Evolutionary conservation across 306 rosid species (phyloP).

Genomic region (Parietaria judaica): DNA sequence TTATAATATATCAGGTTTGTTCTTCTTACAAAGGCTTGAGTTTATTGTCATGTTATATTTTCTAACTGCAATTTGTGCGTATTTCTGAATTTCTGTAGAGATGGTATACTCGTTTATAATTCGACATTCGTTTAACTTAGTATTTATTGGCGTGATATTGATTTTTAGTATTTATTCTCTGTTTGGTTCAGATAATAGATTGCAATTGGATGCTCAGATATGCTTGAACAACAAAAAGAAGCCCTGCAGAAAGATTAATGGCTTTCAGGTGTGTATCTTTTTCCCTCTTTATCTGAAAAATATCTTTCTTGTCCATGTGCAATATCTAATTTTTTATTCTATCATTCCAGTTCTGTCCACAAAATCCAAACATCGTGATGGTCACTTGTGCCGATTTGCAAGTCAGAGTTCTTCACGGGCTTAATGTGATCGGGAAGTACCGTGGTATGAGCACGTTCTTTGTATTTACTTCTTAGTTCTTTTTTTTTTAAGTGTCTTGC

Average conservation of each 20-base stretch:
- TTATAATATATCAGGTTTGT: constrained; percentile 68
- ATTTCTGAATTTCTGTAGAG: no score
- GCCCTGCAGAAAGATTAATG: constrained; percentile 69
- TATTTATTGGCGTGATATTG: background rate
- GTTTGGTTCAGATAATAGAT: constrained; percentile 50
- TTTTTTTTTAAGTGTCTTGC: background rate
- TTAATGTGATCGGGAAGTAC: constrained; percentile 65
- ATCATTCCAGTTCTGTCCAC: constrained; percentile 61
- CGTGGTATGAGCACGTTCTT: constrained; percentile 37
- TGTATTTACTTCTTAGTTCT: background rate
- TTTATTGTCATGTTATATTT: background rate
- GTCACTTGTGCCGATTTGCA: constrained; percentile 81
- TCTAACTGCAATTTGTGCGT: no score
- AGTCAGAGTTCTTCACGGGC: constrained; percentile 78
- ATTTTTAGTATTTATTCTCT: constrained; percentile 11
- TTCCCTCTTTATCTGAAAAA: background rate
- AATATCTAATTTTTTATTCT: constrained; percentile 11
- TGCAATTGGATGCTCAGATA: constrained; percentile 56
- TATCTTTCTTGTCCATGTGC: background rate
- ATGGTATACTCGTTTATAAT: background rate
- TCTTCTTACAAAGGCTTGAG: constrained; percentile 3
- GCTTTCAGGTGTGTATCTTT: constrained; percentile 63
- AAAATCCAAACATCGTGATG: constrained; percentile 62
- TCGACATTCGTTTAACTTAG: constrained; percentile 1
- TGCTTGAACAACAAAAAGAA: constrained; percentile 68